These are phyloP conservation scores for Monosporascus sp. DNA, from an alignment of 2,329 filamentous ascomycete species.

Conservation along the genomic window DNA sequence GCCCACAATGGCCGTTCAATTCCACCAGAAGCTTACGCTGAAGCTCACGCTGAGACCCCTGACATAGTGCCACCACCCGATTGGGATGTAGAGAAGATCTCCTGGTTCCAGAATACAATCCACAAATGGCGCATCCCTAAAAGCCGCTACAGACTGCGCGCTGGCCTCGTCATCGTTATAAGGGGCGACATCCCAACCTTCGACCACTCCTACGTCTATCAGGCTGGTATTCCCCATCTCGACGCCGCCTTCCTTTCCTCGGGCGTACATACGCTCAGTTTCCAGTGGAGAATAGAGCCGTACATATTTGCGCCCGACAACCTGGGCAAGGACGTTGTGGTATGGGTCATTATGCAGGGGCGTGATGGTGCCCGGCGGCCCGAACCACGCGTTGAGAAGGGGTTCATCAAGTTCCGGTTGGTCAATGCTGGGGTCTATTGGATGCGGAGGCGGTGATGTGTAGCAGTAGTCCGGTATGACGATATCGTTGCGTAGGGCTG, in stretches of 20 bases:
- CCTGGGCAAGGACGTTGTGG: constrained; percentile 86
- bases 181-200: constrained; percentile 49
- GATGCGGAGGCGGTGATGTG: constrained; percentile 57
- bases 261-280: constrained; percentile 54
- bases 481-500: constrained; percentile 70
- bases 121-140: constrained; percentile 58
- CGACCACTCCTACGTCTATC: constrained; percentile 68
- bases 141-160: constrained; percentile 36
- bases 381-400: constrained; percentile 87
- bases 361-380: constrained; percentile 80
- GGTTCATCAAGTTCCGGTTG: constrained; percentile 51
- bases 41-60: constrained; percentile 80
- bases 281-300: constrained; percentile 72
- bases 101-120: constrained; percentile 78
- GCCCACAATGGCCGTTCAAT: constrained; percentile 30
- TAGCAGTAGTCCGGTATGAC: constrained; percentile 81
- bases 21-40: constrained; percentile 98
- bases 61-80: constrained; percentile 99
- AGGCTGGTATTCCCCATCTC: constrained; percentile 90
- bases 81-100: constrained; percentile 82
- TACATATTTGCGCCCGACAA: constrained; percentile 89
- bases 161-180: constrained; percentile 26
- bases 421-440: constrained; percentile 29
- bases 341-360: constrained; percentile 92
- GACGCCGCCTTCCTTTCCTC: constrained; percentile 62